A percentile compares a stretch with the other conserved stretches of the same genome.
Conservation (phyloP, 768 basidiomycete genomes). For the Mycena albidolilacea region DNA sequence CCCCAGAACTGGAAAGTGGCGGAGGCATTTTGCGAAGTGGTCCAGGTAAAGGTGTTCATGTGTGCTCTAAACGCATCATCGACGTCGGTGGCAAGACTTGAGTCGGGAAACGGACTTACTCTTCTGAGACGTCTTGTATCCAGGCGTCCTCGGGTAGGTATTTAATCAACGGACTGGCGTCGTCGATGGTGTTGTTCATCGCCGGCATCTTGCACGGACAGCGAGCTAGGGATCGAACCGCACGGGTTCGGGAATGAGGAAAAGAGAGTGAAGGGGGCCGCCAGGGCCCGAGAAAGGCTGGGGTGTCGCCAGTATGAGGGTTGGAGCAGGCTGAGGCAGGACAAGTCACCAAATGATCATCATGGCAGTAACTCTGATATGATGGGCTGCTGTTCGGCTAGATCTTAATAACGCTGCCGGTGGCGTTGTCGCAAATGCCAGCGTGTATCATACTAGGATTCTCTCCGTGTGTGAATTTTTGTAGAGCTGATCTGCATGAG, state of each 20-base stretch:
- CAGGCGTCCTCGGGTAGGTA: slow-evolving; percentile 21
- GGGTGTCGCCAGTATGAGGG: slow-evolving; percentile 7
- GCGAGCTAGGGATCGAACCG: neutral
- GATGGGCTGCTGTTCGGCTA: slow-evolving; percentile 6
- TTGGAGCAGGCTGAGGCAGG: neutral
- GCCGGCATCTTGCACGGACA: slow-evolving; percentile 26
- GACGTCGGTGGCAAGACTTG: neutral
- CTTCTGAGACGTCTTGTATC: slow-evolving; percentile 20
- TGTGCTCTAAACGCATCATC: slow-evolving; percentile 12
- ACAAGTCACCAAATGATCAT: slow-evolving; percentile 25
- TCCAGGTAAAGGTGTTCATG: neutral
- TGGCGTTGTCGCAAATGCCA: slow-evolving; percentile 18
- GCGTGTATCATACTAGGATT: no score
- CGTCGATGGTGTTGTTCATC: slow-evolving; percentile 30
- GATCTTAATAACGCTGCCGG: slow-evolving; percentile 9
- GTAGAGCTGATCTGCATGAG: neutral
- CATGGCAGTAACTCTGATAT: slow-evolving; percentile 6
- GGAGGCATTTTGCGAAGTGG: slow-evolving; percentile 6
- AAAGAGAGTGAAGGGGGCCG: slow-evolving; percentile 22
- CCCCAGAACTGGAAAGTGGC: slow-evolving; percentile 24
- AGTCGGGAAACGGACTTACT: slow-evolving; percentile 26
- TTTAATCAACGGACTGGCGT: slow-evolving; percentile 33
- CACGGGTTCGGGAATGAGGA: neutral
- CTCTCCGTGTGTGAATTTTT: neutral
- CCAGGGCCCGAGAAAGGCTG: slow-evolving; percentile 29